Percentiles rank a stretch among this genome's conserved stretches.
These are phyloP conservation scores for Dalechampia spathulata DNA, from an alignment of 441 rosid genomes.

Conservation along the genomic window DNA sequence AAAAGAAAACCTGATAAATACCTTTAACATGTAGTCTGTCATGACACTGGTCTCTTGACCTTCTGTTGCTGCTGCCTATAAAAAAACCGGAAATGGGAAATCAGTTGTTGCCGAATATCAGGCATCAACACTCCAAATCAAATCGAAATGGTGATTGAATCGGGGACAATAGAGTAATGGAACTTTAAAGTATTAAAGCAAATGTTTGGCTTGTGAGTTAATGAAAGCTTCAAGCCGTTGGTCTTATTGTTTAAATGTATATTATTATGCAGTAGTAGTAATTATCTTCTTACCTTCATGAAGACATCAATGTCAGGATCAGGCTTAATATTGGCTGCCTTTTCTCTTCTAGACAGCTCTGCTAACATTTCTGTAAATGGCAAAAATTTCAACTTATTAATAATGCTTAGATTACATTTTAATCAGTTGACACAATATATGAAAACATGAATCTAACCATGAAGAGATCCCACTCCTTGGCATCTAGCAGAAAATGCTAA, in stretches of 20 bases:
- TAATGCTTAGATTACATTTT: neutral
- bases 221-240: too few species aligned
- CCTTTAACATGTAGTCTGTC: conserved; percentile 63
- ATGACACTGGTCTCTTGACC: conserved; percentile 53
- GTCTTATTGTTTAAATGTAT: too few species aligned
- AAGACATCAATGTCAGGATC: conserved; percentile 58
- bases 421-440: neutral
- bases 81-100: too few species aligned
- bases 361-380: conserved; percentile 39
- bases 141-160: too few species aligned
- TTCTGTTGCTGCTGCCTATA: conserved; percentile 48
- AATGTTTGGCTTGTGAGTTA: too few species aligned
- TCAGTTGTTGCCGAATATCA: too few species aligned
- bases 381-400: neutral
- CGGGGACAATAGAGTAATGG: too few species aligned
- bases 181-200: too few species aligned
- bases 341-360: conserved; percentile 58
- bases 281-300: conserved; percentile 39
- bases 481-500: conserved; percentile 16
- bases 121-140: too few species aligned
- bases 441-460: neutral
- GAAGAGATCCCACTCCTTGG: conserved; percentile 16
- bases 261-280: too few species aligned
- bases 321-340: conserved; percentile 53
- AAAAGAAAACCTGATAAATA: neutral